phyloP scores from a whole-genome alignment of 768 basidiomycete genomes.

The Lyophyllum shimeji region DNA sequence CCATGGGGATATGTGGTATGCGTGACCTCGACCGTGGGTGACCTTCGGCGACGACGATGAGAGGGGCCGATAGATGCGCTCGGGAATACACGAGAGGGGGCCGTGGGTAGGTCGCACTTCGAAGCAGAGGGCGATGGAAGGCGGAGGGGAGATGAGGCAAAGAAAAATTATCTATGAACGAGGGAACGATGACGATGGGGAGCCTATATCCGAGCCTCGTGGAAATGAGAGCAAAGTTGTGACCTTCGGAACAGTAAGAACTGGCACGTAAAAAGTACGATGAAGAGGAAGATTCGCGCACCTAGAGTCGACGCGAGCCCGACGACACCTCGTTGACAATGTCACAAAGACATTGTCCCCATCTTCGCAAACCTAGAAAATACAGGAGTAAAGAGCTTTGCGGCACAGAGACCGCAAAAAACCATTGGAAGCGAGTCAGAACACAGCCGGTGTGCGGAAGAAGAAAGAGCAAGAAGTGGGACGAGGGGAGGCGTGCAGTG shows the following conservation, averaged over 20 bases:
- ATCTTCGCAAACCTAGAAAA: neutral
- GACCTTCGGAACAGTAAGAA: too few species aligned
- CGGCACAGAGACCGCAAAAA: too few species aligned
- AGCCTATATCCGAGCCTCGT: too few species aligned
- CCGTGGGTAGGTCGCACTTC: neutral
- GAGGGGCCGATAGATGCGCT: neutral
- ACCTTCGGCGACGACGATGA: neutral
- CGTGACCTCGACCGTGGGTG: neutral
- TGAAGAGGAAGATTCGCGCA: too few species aligned
- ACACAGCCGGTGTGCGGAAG: neutral
- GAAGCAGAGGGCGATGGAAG: too few species aligned
- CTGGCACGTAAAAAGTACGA: too few species aligned
- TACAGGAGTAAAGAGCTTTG: neutral
- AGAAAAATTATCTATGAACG: too few species aligned
- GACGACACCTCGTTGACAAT: too few species aligned
- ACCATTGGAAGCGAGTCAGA: neutral
- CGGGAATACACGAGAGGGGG: neutral
- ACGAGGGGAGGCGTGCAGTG: neutral
- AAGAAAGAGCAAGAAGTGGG: neutral
- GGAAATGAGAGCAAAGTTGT: too few species aligned
- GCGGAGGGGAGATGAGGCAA: too few species aligned
- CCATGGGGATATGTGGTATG: neutral
- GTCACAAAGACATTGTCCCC: neutral
- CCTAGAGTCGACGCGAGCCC: too few species aligned
- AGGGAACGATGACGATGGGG: too few species aligned